A percentile compares a stretch with the other conserved stretches of the same genome.
Evolutionary conservation across 225 moss, liverwort and hornwort genomes (phyloP).

Genomic region (Sphagnum contortum): DNA sequence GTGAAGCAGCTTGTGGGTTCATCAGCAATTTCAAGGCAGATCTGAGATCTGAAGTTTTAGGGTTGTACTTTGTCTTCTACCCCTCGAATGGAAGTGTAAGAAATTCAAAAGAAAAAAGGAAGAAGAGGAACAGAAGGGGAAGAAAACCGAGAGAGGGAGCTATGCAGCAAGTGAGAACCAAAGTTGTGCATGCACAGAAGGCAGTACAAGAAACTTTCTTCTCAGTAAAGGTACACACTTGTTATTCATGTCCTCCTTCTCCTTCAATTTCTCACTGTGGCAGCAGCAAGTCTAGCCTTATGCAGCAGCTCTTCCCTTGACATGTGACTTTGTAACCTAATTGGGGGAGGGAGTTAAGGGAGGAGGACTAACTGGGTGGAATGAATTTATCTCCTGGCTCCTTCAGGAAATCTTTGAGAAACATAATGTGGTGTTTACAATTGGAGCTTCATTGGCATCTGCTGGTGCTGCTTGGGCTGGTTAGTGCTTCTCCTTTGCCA

Average conservation of each 20-base stretch:
- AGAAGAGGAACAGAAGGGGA: too few species aligned
- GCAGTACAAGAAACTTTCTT: conserved; percentile 12
- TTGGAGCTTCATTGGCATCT: conserved; percentile 36
- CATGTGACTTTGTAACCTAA: too few species aligned
- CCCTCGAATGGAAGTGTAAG: too few species aligned
- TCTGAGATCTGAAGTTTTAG: too few species aligned
- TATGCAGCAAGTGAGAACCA: conserved; percentile 13
- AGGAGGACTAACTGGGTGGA: neutral
- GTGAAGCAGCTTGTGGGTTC: too few species aligned
- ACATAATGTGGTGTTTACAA: conserved; percentile 44
- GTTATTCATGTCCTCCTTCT: neutral
- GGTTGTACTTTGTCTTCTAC: too few species aligned
- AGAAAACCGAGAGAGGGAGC: neutral
- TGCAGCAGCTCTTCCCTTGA: neutral
- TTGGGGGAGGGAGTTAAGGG: neutral
- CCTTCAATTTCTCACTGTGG: neutral
- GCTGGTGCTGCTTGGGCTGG: conserved; percentile 50
- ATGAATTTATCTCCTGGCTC: neutral
- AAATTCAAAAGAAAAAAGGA: too few species aligned
- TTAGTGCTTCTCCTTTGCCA: conserved; percentile 3
- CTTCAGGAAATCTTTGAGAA: conserved; percentile 33
- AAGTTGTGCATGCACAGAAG: conserved; percentile 6
- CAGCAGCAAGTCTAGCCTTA: neutral
- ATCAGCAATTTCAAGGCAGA: too few species aligned
- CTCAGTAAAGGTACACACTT: conserved; percentile 9